A percentile compares a stretch with the other conserved stretches of the same genome.
phyloP scores from a whole-genome alignment of 441 rosid species.

The Gossypium schwendimanii region DNA sequence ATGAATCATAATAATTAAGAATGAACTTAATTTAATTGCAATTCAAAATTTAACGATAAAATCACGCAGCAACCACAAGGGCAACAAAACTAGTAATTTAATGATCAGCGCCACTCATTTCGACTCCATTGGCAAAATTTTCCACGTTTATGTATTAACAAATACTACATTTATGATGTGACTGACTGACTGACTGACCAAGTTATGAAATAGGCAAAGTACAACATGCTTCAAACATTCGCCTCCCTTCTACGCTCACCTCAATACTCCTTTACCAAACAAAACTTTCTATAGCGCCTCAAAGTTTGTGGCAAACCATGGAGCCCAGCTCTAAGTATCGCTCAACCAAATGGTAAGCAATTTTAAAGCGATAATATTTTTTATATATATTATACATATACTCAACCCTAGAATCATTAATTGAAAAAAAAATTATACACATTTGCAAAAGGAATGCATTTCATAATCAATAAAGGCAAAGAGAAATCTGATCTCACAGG shows the following conservation, averaged over 20 bases:
- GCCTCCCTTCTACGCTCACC: background rate
- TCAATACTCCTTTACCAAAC: background rate
- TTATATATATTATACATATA: background rate
- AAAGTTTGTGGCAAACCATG: background rate
- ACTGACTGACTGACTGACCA: background rate
- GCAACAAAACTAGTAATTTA: background rate
- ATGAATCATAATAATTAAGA: too few species aligned
- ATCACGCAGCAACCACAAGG: too few species aligned
- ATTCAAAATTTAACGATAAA: background rate
- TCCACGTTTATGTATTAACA: background rate
- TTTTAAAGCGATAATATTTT: background rate
- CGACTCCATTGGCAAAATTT: background rate
- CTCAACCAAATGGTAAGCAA: conserved; percentile 19
- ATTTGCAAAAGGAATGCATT: conserved; percentile 40
- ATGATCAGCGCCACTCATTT: too few species aligned
- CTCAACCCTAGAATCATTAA: conserved; percentile 22
- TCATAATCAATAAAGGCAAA: conserved; percentile 18
- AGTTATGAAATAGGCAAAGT: background rate
- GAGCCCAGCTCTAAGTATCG: background rate
- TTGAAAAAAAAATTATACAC: conserved; percentile 40
- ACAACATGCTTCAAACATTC: background rate
- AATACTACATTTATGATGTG: background rate
- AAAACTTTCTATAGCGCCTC: conserved; percentile 20
- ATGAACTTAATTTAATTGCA: background rate
- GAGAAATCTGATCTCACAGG: conserved; percentile 15